Evolutionary conservation across 176 grass and related monocot species (phyloP).

Genomic region (Pontederia paniculata): DNA sequence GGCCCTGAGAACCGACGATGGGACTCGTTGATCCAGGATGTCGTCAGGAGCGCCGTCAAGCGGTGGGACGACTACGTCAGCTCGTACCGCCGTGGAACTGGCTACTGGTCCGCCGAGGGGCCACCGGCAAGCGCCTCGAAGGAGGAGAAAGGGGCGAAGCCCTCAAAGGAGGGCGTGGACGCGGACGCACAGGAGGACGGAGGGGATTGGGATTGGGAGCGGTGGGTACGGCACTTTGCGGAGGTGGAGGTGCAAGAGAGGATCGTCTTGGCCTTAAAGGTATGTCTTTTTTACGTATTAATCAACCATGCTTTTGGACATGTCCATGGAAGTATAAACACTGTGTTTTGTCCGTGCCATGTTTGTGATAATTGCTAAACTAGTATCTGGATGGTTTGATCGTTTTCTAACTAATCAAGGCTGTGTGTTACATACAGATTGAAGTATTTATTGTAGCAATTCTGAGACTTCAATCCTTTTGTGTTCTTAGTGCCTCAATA

Average conservation of each 20-base stretch:
- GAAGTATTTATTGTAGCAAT: too few relatives aligned
- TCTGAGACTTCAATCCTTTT: too few relatives aligned
- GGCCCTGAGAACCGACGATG: conserved; percentile 35
- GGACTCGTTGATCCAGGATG: conserved; percentile 60
- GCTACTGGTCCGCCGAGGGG: conserved; percentile 6
- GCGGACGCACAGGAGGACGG: conserved; percentile 22
- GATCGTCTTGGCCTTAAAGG: conserved; percentile 62
- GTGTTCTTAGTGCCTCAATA: too few relatives aligned
- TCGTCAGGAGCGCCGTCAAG: conserved; percentile 40
- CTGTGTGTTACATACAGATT: too few relatives aligned
- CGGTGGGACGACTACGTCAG: conserved; percentile 53
- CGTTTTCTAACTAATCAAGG: too few relatives aligned
- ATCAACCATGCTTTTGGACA: background rate
- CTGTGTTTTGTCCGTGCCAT: too few relatives aligned
- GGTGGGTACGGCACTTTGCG: conserved; percentile 69
- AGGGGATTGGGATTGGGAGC: conserved; percentile 75
- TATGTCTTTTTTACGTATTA: conserved; percentile 8
- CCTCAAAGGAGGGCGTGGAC: conserved; percentile 14
- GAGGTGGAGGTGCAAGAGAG: conserved; percentile 55
- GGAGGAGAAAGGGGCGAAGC: conserved; percentile 18
- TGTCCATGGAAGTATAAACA: too few relatives aligned
- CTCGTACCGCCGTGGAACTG: conserved; percentile 21
- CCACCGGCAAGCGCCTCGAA: background rate
- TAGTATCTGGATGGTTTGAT: too few relatives aligned
- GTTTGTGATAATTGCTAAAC: too few relatives aligned